A percentile compares a stretch with the other conserved stretches of the same genome.
Conservation (phyloP, 176 grass and related monocot species). For the Paspalum vaginatum region DNA sequence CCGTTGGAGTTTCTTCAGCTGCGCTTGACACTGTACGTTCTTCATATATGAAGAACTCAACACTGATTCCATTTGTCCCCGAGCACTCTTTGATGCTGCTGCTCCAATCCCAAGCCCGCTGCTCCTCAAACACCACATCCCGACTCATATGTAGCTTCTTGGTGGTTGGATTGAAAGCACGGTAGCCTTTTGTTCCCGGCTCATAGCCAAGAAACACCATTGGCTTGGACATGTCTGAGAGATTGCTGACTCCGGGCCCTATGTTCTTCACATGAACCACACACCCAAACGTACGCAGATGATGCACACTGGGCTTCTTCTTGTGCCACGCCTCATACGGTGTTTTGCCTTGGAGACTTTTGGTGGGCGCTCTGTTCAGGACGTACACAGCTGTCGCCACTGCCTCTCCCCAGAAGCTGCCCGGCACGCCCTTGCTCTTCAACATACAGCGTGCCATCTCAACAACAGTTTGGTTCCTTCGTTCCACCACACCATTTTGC, state of each 20-base stretch:
- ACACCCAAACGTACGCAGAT: neutral
- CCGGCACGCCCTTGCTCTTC: neutral
- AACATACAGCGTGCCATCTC: neutral
- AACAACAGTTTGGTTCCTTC: neutral
- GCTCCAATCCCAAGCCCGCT: too few species aligned
- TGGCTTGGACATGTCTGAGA: neutral
- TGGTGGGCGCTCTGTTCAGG: too few species aligned
- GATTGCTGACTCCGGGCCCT: neutral
- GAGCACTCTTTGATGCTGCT: too few species aligned
- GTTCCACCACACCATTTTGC: neutral
- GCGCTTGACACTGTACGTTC: rapidly evolving
- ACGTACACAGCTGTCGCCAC: too few species aligned
- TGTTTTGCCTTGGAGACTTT: too few species aligned
- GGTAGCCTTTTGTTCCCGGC: too few species aligned
- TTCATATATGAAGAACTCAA: neutral
- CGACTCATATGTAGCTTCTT: too few species aligned
- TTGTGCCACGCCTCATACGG: too few species aligned
- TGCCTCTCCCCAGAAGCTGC: neutral
- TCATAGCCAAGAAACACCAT: neutral
- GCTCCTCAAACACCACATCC: too few species aligned
- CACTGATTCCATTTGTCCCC: too few species aligned
- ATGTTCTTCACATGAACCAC: neutral
- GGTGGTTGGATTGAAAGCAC: too few species aligned
- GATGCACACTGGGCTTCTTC: neutral
- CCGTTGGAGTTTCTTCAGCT: neutral